A percentile compares a stretch with the other conserved stretches of the same genome.
Evolutionary conservation across 192 early-diverging fungal genomes (phyloP).

Genomic region (Fimicolochytrium jonesii): DNA sequence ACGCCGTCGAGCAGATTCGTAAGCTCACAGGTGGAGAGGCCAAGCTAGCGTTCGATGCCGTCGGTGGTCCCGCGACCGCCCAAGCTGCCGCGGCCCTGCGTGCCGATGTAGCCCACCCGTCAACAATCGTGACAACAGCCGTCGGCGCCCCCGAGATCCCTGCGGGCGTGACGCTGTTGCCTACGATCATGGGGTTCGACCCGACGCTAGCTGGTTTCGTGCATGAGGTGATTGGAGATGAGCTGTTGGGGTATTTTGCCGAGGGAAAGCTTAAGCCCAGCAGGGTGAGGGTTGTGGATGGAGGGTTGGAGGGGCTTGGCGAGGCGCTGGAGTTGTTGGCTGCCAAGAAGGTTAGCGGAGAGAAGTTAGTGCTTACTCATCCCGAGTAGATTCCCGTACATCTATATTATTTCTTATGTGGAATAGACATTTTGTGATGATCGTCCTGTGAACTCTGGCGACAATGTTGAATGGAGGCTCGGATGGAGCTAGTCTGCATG

Average conservation of each 20-base stretch:
- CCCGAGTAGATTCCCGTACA: no score
- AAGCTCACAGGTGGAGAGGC: background rate
- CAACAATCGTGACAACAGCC: no score
- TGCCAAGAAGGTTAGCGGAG: conserved; percentile 13
- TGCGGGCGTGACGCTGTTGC: conserved; percentile 3
- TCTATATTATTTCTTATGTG: no score
- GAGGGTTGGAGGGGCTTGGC: conserved; percentile 22
- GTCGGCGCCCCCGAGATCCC: background rate
- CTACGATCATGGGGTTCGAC: background rate
- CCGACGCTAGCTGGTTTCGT: conserved; percentile 4
- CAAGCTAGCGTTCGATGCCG: background rate
- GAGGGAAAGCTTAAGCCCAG: conserved; percentile 21
- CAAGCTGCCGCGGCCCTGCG: background rate
- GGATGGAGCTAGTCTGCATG: no score
- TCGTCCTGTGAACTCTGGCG: no score
- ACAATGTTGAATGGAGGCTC: no score
- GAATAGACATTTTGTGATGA: no score
- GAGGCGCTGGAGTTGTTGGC: conserved; percentile 17
- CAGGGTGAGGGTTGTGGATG: conserved; percentile 22
- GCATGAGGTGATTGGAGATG: background rate
- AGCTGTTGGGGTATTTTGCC: conserved; percentile 16
- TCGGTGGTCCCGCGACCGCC: background rate
- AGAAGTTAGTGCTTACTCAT: conserved; percentile 27
- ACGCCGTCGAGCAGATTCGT: background rate
- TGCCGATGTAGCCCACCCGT: no score